A percentile compares a stretch with the other conserved stretches of the same genome.
These are phyloP conservation scores for Coemansia sp. DNA, from an alignment of 192 early-diverging fungal genomes.

Conservation along the genomic window DNA sequence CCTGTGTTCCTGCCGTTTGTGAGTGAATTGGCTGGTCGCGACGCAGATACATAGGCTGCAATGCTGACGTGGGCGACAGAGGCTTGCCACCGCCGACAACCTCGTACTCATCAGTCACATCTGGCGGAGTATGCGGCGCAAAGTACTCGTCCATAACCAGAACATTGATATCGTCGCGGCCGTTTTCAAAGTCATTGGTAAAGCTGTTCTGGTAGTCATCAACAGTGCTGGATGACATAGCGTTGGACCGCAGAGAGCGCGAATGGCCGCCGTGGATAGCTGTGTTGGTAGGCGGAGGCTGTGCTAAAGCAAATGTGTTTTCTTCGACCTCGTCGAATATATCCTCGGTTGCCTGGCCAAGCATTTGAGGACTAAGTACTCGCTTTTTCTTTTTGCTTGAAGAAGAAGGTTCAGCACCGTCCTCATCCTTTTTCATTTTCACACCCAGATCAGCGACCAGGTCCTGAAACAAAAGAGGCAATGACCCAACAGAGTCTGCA, in stretches of 20 bases:
- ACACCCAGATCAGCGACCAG: conserved; percentile 27
- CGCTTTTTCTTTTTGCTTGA: conserved; percentile 9
- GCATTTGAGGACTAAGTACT: conserved; percentile 26
- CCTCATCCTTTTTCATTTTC: neutral
- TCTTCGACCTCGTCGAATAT: conserved; percentile 55
- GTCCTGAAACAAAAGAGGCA: conserved; percentile 31
- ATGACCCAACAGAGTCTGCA: conserved; percentile 38
- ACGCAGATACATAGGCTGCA: conserved; percentile 43
- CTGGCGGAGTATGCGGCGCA: conserved; percentile 34
- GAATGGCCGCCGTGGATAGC: conserved; percentile 4
- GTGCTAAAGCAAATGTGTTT: conserved; percentile 32
- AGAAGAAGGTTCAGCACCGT: neutral
- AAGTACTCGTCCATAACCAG: conserved; percentile 51
- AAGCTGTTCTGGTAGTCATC: conserved; percentile 26
- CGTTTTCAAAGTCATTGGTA: conserved; percentile 49
- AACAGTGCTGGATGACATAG: conserved; percentile 15
- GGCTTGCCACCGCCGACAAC: conserved; percentile 41
- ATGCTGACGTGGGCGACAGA: conserved; percentile 40
- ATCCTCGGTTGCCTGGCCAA: conserved; percentile 34
- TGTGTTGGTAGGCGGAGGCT: neutral
- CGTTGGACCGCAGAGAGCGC: conserved; percentile 8
- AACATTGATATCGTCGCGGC: conserved; percentile 40
- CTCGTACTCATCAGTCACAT: conserved; percentile 46
- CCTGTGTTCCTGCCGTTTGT: conserved; percentile 1
- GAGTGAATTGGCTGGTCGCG: conserved; percentile 2